A percentile compares a stretch with the other conserved stretches of the same genome.
Conservation (phyloP, 164 flowering plant species). For the Hamamelis virginiana region DNA sequence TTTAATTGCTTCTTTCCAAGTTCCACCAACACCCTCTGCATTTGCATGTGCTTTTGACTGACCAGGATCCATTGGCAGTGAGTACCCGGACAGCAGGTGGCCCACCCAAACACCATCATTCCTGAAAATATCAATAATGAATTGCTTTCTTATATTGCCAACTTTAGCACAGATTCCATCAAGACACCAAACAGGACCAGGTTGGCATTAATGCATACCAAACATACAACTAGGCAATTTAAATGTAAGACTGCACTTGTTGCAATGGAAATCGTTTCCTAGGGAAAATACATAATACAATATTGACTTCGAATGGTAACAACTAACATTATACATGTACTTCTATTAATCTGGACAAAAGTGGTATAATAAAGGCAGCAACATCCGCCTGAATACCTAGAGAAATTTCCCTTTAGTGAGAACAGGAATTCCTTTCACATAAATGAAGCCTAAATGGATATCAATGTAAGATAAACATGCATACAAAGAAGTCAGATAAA, state of each 20-base stretch:
- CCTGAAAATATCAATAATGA: constrained; percentile 30
- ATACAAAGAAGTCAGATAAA: too few species aligned
- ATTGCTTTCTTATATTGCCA: neutral
- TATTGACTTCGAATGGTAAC: too few species aligned
- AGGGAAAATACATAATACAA: too few species aligned
- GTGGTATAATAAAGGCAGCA: too few species aligned
- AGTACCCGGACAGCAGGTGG: constrained; percentile 87
- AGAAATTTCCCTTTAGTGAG: too few species aligned
- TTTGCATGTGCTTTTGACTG: constrained; percentile 33
- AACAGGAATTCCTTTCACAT: neutral
- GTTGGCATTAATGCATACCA: neutral
- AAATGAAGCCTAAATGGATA: neutral
- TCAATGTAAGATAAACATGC: neutral
- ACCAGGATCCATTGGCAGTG: constrained; percentile 84
- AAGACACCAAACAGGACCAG: neutral
- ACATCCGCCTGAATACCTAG: too few species aligned
- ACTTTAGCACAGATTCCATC: too few species aligned
- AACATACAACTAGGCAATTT: too few species aligned
- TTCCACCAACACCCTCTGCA: constrained; percentile 52
- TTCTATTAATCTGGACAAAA: too few species aligned
- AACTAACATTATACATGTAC: too few species aligned
- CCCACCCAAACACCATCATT: constrained; percentile 87
- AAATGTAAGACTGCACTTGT: too few species aligned
- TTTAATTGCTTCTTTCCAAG: constrained; percentile 76
- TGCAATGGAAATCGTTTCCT: too few species aligned